Base-by-base conservation (phyloP, 805 yeast species). In the Metschnikowia borealis region DNA sequence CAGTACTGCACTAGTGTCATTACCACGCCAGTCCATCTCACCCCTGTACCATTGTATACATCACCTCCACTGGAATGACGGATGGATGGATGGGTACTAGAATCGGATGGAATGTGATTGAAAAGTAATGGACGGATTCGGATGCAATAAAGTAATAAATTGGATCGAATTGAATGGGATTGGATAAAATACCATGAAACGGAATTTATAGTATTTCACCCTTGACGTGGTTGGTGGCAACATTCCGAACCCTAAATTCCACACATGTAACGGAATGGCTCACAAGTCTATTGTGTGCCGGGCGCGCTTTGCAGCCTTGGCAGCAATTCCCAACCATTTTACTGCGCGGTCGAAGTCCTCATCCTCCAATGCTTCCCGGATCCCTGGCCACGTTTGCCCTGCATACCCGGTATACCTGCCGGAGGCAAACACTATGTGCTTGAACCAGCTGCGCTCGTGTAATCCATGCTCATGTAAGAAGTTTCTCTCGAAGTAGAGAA, bases 351-450 rank as follows among this genome's bases (percentile, higher is more conserved):
- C 76, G 40, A 75, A 68, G 53, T 83, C 80, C 0, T 54, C 59
- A 38, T 71, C 78, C 45, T 68, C 74, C 13, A 83, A 54, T 0
- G 86, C 81, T 52, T 83, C 89, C 33, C 69, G 64, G 20, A 85
- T 64, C 0, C 85, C 84, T 1, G 91, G 88, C 41, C 84, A 67
- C 0, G 82, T 70, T 46, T 74, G 80, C 1, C 80, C 81, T 1
- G 69, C 67, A 46, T 69, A 70, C 0, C 87, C 87, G 13, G 77
- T 70, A 31, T 56, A 67, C 52, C 78, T 68, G 44, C 81, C 78
- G 7, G 88, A 83, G 2, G 87, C 87, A 63, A 74, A 82, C 0
- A 85, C 68, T 26, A 82, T 69, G 65, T 85, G 89, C 61, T 76
- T 83, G 71, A 82, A 79, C 85, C 87, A 83, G 6, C 65, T 64